Conservation (phyloP, 768 basidiomycete species). For the Lactarius tabidus region DNA sequence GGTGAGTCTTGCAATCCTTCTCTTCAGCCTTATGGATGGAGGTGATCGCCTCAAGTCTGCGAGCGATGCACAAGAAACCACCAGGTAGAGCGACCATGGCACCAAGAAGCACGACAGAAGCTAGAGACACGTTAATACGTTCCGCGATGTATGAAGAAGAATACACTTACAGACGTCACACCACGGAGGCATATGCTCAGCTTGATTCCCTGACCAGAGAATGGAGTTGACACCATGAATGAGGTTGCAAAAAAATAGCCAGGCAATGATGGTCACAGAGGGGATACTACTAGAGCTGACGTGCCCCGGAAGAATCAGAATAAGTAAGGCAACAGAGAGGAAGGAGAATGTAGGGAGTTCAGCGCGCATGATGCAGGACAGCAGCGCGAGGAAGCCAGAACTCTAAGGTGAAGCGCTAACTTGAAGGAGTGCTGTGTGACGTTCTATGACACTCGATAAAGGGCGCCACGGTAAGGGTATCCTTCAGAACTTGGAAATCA, state of each 20-base stretch:
- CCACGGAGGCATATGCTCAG: constrained; percentile 32
- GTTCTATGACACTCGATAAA: not conserved
- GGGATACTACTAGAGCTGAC: constrained; percentile 19
- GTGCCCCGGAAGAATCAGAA: constrained; percentile 24
- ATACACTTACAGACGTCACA: constrained; percentile 39
- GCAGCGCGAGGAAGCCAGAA: constrained; percentile 3
- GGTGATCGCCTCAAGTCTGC: constrained; percentile 24
- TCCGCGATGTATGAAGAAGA: not conserved
- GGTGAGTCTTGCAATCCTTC: not conserved
- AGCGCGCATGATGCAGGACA: constrained; percentile 13
- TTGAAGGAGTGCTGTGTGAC: too few relatives aligned
- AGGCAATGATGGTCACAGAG: constrained; percentile 25
- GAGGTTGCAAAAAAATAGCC: constrained; percentile 29
- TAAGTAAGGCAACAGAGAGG: constrained; percentile 14
- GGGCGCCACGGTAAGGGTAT: not conserved
- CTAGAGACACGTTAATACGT: constrained; percentile 10
- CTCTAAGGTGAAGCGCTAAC: constrained; percentile 11
- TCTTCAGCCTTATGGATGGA: not conserved
- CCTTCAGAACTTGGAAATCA: not conserved
- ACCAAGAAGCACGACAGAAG: constrained; percentile 22
- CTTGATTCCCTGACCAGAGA: constrained; percentile 34
- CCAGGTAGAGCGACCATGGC: constrained; percentile 25
- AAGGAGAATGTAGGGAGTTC: constrained; percentile 25
- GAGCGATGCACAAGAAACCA: constrained; percentile 22
- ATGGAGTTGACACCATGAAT: constrained; percentile 33